phyloP scores from a whole-genome alignment of 176 grass and related monocot genomes.

The Oryza australiensis region DNA sequence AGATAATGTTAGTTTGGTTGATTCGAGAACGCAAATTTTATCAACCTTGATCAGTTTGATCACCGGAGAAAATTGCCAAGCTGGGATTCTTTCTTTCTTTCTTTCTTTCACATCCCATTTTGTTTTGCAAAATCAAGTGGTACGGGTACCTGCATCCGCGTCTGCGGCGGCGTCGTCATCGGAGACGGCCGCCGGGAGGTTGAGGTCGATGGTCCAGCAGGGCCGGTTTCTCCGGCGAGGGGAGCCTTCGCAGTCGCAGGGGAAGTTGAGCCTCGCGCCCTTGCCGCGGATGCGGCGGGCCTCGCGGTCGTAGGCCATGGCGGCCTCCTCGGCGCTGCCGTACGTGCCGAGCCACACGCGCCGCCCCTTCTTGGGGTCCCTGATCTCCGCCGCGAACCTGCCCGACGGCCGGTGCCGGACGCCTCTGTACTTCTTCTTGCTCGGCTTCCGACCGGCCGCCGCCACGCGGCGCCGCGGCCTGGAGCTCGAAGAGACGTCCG shows the following conservation, averaged over 20 bases:
- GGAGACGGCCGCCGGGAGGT: slow-evolving; percentile 18
- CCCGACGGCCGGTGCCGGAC: slow-evolving; percentile 57
- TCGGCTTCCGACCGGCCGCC: not conserved
- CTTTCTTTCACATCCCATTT: too few species aligned
- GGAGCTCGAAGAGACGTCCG: not conserved
- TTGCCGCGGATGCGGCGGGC: slow-evolving; percentile 65
- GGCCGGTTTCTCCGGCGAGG: not conserved
- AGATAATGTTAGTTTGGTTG: not conserved
- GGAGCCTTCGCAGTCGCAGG: slow-evolving; percentile 4
- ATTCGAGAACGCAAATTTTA: not conserved
- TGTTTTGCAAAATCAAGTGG: not conserved
- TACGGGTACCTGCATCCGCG: not conserved
- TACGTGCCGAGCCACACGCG: slow-evolving; percentile 85
- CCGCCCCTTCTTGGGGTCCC: slow-evolving; percentile 47
- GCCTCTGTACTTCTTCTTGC: slow-evolving; percentile 36
- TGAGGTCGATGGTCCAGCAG: slow-evolving; percentile 30
- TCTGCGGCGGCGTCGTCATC: not conserved
- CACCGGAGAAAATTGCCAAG: not conserved
- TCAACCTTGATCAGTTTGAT: not conserved
- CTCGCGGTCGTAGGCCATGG: slow-evolving; percentile 61
- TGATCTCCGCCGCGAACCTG: slow-evolving; percentile 73
- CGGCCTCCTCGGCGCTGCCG: slow-evolving; percentile 68
- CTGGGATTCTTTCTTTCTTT: not conserved
- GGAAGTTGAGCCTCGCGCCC: slow-evolving; percentile 76
- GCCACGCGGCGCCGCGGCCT: not conserved